Conservation (phyloP, 805 yeast genomes). For the Torulaspora quercuum region DNA sequence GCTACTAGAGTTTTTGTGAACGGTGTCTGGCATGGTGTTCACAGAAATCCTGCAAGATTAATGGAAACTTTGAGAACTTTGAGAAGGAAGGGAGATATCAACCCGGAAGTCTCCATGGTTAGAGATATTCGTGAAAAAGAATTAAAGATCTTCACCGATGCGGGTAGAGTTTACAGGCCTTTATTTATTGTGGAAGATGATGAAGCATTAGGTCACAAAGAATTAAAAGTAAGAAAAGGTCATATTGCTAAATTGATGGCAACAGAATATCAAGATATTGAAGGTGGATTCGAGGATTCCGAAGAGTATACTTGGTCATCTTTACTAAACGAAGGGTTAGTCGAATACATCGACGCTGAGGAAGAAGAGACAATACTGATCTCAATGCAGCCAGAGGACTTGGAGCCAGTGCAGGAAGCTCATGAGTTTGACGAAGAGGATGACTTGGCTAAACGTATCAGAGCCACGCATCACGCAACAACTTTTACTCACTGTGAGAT, state of each 20-base stretch:
- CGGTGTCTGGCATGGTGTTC: slow-evolving; percentile 99
- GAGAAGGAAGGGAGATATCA: slow-evolving; percentile 92
- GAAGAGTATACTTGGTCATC: slow-evolving; percentile 81
- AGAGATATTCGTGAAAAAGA: slow-evolving; percentile 97
- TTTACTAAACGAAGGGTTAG: slow-evolving; percentile 77
- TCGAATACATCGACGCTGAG: slow-evolving; percentile 97
- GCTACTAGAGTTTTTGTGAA: slow-evolving; percentile 93
- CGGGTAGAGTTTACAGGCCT: slow-evolving; percentile 97
- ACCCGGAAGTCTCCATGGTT: slow-evolving; percentile 93
- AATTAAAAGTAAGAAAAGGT: slow-evolving; percentile 77
- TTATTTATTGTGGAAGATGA: slow-evolving; percentile 90
- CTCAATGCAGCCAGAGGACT: slow-evolving; percentile 98
- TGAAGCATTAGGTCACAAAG: slow-evolving; percentile 58
- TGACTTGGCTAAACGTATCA: slow-evolving; percentile 72
- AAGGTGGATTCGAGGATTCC: slow-evolving; percentile 48
- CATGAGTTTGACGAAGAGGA: slow-evolving; percentile 44
- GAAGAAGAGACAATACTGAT: slow-evolving; percentile 98
- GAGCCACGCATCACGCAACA: slow-evolving; percentile 62
- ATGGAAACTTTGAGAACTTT: slow-evolving; percentile 86
- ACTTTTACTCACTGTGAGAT: slow-evolving; percentile 98
- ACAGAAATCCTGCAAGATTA: slow-evolving; percentile 89
- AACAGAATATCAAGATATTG: slow-evolving; percentile 55
- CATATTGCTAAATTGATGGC: slow-evolving; percentile 71
- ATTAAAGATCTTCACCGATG: slow-evolving; percentile 94
- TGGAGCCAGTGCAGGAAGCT: slow-evolving; percentile 60